phyloP scores from a whole-genome alignment of 106 monocot species.

The Dendrobium chrysotoxum region DNA sequence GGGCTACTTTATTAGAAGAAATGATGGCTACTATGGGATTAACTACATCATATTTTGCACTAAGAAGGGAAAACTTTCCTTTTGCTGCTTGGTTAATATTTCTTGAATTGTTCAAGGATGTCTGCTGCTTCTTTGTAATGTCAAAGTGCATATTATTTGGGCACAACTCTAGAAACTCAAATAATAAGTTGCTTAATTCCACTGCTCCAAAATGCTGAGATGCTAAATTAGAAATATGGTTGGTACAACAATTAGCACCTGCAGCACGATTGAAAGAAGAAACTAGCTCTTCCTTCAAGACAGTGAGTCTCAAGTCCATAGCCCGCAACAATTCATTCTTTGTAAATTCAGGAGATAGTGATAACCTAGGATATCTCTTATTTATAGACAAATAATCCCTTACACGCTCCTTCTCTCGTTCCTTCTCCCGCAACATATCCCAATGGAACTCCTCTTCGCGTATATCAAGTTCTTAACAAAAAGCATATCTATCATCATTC shows the following conservation, averaged over 20 bases:
- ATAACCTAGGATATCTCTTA: conserved; percentile 77
- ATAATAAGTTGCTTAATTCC: conserved; percentile 23
- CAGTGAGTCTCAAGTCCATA: conserved; percentile 54
- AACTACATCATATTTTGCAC: conserved; percentile 6
- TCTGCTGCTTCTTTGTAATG: conserved; percentile 4
- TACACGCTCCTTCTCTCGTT: conserved; percentile 43
- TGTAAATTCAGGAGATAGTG: conserved; percentile 75
- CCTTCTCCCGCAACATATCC: conserved; percentile 20
- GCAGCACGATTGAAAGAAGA: conserved; percentile 39
- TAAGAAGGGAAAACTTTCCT: background rate
- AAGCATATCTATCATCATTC: conserved; percentile 53
- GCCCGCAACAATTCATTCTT: conserved; percentile 83
- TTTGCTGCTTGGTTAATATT: conserved; percentile 13
- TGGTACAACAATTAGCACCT: conserved; percentile 36
- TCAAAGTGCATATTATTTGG: conserved; percentile 15
- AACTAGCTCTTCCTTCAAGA: conserved; percentile 58
- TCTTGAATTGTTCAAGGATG: conserved; percentile 9
- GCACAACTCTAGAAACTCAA: conserved; percentile 32
- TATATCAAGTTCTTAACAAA: conserved; percentile 57
- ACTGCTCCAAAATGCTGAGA: conserved; percentile 51
- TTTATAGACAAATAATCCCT: conserved; percentile 84
- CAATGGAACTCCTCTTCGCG: conserved; percentile 75
- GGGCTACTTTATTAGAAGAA: conserved; percentile 80
- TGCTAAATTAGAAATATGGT: conserved; percentile 49
- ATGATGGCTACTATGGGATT: conserved; percentile 14